Evolutionary conservation across 1,284 basidiomycete genomes (phyloP).

Genomic region (Cryptococcus sp.): DNA sequence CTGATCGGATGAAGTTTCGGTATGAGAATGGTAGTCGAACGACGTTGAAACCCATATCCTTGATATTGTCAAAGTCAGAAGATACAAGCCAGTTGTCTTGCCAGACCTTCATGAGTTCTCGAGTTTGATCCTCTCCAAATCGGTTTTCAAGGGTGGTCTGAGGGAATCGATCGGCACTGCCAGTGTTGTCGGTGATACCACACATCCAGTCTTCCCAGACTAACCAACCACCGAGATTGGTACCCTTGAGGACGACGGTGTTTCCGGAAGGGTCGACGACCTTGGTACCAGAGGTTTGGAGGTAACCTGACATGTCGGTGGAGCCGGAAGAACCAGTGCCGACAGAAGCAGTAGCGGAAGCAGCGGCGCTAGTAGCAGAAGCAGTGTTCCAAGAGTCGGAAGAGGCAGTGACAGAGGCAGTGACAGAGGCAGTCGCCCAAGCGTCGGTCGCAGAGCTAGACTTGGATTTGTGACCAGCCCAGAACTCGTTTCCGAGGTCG

Average conservation of each 20-base stretch:
- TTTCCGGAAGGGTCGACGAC: slow-evolving; percentile 32
- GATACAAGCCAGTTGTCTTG: slow-evolving; percentile 31
- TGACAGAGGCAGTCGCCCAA: background rate
- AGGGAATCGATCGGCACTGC: slow-evolving; percentile 29
- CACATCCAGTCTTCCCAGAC: slow-evolving; percentile 40
- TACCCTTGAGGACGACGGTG: slow-evolving; percentile 27
- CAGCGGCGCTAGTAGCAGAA: slow-evolving; percentile 9
- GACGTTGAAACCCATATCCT: slow-evolving; percentile 30
- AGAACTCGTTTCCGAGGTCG: slow-evolving; percentile 16
- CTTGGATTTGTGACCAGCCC: slow-evolving; percentile 1
- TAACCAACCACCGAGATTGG: slow-evolving; percentile 37
- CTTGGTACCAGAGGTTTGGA: slow-evolving; percentile 25
- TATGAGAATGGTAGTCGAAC: slow-evolving; percentile 33
- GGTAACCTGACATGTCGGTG: slow-evolving; percentile 21
- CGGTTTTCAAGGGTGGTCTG: slow-evolving; percentile 26
- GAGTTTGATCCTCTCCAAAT: slow-evolving; percentile 28
- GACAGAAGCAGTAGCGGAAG: slow-evolving; percentile 5
- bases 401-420: background rate
- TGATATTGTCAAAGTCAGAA: slow-evolving; percentile 30
- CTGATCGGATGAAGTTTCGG: slow-evolving; percentile 23
- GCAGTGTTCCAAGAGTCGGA: slow-evolving; percentile 8
- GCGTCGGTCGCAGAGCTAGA: slow-evolving; percentile 2
- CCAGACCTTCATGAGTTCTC: slow-evolving; percentile 28
- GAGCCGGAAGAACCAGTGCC: background rate
- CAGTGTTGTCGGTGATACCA: slow-evolving; percentile 34